Percentiles rank a stretch among this genome's conserved stretches.
These are phyloP conservation scores for Amanita exitialis DNA, from an alignment of 768 basidiomycete species.

Conservation along the genomic window DNA sequence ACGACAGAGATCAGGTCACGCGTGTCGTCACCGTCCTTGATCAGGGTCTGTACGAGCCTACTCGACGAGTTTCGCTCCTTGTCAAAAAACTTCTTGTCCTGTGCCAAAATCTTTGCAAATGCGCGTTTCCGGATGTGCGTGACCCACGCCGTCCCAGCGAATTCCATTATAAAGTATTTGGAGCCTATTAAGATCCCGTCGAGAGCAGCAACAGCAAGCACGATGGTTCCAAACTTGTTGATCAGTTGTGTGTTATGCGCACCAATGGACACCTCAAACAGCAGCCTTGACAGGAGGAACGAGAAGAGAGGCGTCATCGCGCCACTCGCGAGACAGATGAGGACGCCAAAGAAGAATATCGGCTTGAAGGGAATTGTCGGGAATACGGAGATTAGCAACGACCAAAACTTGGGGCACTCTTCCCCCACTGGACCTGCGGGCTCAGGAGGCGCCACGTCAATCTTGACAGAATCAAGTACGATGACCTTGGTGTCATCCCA, in stretches of 20 bases:
- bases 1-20: slow-evolving; percentile 65
- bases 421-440: neutral
- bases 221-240: slow-evolving; percentile 62
- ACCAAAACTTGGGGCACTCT: slow-evolving; percentile 22
- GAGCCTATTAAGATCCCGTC: slow-evolving; percentile 69
- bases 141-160: slow-evolving; percentile 65
- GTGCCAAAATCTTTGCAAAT: slow-evolving; percentile 51
- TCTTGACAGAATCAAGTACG: slow-evolving; percentile 15
- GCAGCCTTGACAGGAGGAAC: slow-evolving; percentile 71
- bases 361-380: slow-evolving; percentile 70
- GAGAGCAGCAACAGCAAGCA: slow-evolving; percentile 60
- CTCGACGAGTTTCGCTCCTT: slow-evolving; percentile 44
- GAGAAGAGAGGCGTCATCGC: slow-evolving; percentile 90
- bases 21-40: slow-evolving; percentile 90
- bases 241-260: slow-evolving; percentile 52
- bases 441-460: slow-evolving; percentile 9
- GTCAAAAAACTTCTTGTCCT: slow-evolving; percentile 89
- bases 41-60: slow-evolving; percentile 59
- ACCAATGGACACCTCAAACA: slow-evolving; percentile 66
- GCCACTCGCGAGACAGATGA: slow-evolving; percentile 64
- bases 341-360: slow-evolving; percentile 58
- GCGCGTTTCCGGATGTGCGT: slow-evolving; percentile 47
- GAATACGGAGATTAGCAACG: slow-evolving; percentile 44
- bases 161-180: slow-evolving; percentile 80
- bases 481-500: slow-evolving; percentile 16